Base-by-base conservation (phyloP, 75 land plant genomes). In the Sequoiadendron giganteum region DNA sequence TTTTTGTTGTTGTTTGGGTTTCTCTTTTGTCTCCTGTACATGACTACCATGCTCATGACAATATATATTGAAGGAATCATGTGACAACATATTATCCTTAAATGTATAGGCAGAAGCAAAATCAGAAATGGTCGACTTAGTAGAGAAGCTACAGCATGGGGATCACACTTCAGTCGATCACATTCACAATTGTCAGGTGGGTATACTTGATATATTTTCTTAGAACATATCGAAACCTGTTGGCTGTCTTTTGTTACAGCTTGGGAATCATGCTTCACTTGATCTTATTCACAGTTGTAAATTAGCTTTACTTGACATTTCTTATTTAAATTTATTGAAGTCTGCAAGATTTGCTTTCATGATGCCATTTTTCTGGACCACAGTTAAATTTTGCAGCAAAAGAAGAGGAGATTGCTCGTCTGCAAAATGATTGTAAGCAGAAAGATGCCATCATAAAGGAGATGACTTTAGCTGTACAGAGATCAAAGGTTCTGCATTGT, bases 361-460 rank as follows among this genome's bases (percentile, higher is more conserved):
- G 10, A 40, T 85, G 32, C 32, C 42, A 6, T 84, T 88, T 21
- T 32, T 56, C 36, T 85, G 88, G 81, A 54, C 73, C 88, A 11
- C 92, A 95, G 96, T 55, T 92, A 85, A 90, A 86, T 75, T 54
- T 88, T 42, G 49, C 89, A 75, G 92, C 93, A 40, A 85, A 87
- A 78, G 94, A 94, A 39, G 91, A 96, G 87, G 96, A 96, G 47
- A 86, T 94, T 6, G 89, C 86, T 56, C 90, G 88, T 77, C 91
- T 95, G 14, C 90, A 87, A 84, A 94, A 88, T 70, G 94, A 94
- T 18, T 93, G 95, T 84, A 91, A 93, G 80, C 90, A 90, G 80
- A 95, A 93, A 85, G 98, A 95, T 85, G 85, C 87, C 21, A 90
- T 86, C 72, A 93, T 95, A 54, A 90, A 92, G 86, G 95, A 92